Conservation (phyloP, 176 grass and related monocot species). For the Cocos nucifera region DNA sequence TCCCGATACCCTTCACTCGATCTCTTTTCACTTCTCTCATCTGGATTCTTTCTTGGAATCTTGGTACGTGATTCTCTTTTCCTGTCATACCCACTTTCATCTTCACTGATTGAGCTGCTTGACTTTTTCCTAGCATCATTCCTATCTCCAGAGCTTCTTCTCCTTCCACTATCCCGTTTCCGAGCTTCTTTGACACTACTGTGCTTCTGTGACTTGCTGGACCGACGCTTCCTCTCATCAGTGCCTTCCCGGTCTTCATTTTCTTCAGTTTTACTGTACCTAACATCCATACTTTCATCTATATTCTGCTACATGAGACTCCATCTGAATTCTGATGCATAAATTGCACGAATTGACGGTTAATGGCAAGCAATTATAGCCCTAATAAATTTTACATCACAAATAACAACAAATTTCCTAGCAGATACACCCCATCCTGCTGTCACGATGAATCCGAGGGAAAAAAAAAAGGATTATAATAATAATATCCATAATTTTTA, state of each 20-base stretch:
- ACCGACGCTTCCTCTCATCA: conserved; percentile 25
- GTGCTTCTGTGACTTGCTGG: conserved; percentile 37
- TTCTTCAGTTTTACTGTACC: conserved; percentile 25
- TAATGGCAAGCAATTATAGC: too few species aligned
- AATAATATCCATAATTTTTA: too few species aligned
- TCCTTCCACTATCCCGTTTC: conserved; percentile 25
- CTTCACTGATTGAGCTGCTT: conserved; percentile 14
- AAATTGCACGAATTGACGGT: too few species aligned
- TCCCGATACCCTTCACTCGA: conserved; percentile 37
- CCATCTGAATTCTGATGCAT: conserved; percentile 15
- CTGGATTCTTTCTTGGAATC: conserved; percentile 36
- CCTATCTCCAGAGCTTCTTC: conserved; percentile 24
- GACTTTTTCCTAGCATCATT: conserved; percentile 23
- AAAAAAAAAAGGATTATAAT: too few species aligned
- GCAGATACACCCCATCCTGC: too few species aligned
- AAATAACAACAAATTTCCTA: too few species aligned
- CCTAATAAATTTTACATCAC: too few species aligned
- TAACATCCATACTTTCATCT: conserved; percentile 25
- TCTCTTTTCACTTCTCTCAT: conserved; percentile 38
- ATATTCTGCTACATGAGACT: conserved; percentile 32
- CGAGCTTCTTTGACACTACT: conserved; percentile 24
- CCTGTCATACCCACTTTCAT: conserved; percentile 23
- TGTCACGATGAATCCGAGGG: too few species aligned
- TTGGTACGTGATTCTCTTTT: conserved; percentile 43
- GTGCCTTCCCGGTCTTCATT: conserved; percentile 22